Evolutionary conservation across 2,329 filamentous ascomycete species (phyloP), one percentile per base, ranked within the genome.

Genomic region (Aspergillus oerlinghausenensis): DNA sequence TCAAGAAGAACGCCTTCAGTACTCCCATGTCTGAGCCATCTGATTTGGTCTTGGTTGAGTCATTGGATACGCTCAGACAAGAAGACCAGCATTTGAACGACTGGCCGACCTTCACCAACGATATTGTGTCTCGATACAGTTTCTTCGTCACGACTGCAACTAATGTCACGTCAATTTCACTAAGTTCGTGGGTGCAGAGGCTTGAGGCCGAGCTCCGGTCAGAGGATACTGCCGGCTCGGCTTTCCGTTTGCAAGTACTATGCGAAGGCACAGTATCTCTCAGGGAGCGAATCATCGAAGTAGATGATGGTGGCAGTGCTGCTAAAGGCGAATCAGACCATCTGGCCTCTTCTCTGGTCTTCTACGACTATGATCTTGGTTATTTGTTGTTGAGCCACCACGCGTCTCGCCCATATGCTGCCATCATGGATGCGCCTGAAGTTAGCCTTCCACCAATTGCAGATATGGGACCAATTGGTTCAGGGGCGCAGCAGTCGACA

Each of bases 131-230:
- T 49, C 78, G 80, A 32, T 85, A 87, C 64, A 79, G 78, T 17
- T 79, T 87, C 58, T 85, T 84, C 62, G 77, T 85, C 29, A 85
- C 84, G 1, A 80, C 81, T 25, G 70, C 77, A 17, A 77, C 70
- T 7, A 83, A 80, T 25, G 77, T 87, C 4, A 79, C 75, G 57
- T 83, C 76, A 58, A 67, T 87, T 35, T 84, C 82, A 3, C 70
- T 87, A 51, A 75, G 78, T 48, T 75, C 80, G 0, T 88, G 84
- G 84, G 77, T 82, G 26, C 73, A 77, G 32, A 77, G 78, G 47
- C 70, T 87, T 1, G 82, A 85, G 66, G 76, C 77, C 14, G 85
- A 88, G 62, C 67, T 88, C 23, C 76, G 79, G 25, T 75, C 77
- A 23, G 74, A 79, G 28, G 78, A 81, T 50, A 75, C 75, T 2